Evolutionary conservation across 140 eudicot species (phyloP).

Genomic region (Bidens hawaiensis): DNA sequence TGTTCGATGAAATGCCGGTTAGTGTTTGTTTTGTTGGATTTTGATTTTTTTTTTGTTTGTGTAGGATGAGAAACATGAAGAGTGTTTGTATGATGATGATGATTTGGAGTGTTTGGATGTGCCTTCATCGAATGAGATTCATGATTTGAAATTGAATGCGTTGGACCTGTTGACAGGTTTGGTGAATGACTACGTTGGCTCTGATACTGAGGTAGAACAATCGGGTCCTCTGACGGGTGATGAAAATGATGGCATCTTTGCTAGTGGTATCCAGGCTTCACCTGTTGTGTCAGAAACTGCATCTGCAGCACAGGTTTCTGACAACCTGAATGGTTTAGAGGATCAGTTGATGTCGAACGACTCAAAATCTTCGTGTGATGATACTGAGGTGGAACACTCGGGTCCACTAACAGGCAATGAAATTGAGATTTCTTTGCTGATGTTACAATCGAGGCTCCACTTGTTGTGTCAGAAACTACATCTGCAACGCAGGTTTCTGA

Average conservation of each 20-base stretch:
- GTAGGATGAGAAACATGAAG: conserved; percentile 39
- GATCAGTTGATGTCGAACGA: neutral
- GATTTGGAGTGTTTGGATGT: conserved; percentile 32
- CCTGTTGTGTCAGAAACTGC: conserved; percentile 3
- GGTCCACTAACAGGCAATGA: neutral
- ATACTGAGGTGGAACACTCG: neutral
- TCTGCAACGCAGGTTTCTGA: neutral
- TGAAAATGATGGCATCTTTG: conserved; percentile 5
- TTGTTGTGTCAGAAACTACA: neutral
- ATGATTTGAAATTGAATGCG: conserved; percentile 8
- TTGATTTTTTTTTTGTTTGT: conserved; percentile 22
- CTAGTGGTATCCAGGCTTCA: neutral
- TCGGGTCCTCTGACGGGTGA: neutral
- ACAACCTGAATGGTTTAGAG: neutral
- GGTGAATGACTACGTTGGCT: conserved; percentile 1
- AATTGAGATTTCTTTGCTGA: neutral
- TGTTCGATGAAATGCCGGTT: conserved; percentile 31
- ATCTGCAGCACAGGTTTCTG: conserved; percentile 8
- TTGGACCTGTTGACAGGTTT: conserved; percentile 21
- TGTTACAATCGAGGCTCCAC: neutral
- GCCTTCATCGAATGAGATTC: conserved; percentile 22
- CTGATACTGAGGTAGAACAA: conserved; percentile 29
- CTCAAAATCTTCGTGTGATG: neutral
- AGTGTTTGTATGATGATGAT: conserved; percentile 23
- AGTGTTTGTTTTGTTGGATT: neutral